phyloP scores from a whole-genome alignment of 257 asterid species.

The Fraxinus anomala region DNA sequence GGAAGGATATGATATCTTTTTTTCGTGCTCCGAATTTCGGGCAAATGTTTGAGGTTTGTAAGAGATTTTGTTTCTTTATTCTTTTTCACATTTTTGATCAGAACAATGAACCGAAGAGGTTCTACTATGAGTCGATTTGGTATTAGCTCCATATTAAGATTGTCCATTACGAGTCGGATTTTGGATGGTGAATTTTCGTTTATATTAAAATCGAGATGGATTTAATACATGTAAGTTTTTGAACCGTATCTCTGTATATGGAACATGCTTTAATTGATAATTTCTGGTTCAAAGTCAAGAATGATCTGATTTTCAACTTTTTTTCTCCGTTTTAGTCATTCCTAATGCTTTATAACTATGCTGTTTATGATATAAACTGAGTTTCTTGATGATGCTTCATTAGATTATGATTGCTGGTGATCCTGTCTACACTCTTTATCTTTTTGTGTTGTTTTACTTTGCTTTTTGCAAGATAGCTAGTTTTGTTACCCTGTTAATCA shows the following conservation, averaged over 20 bases:
- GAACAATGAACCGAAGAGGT: not conserved
- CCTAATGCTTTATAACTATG: not conserved
- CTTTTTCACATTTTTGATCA: not conserved
- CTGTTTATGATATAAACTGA: not conserved
- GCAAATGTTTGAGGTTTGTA: not conserved
- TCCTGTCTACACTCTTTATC: not conserved
- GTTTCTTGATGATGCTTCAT: not conserved
- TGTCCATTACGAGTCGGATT: not conserved
- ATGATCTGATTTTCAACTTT: not conserved
- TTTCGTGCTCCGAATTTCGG: not conserved
- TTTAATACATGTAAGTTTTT: not conserved
- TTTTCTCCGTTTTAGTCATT: not conserved
- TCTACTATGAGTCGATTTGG: not conserved
- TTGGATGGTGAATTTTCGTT: not conserved
- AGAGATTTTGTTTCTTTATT: not conserved
- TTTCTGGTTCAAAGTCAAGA: not conserved
- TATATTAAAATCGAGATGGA: not conserved
- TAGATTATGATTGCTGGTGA: not conserved
- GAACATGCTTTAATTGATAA: not conserved
- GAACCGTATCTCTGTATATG: not conserved
- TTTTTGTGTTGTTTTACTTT: not conserved
- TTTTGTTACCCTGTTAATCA: not conserved
- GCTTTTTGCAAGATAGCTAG: not conserved
- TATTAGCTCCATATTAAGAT: not conserved
- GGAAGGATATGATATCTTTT: not conserved